phyloP scores from a whole-genome alignment of 2,329 filamentous ascomycete genomes.

The Myriosclerotinia duriaeana region DNA sequence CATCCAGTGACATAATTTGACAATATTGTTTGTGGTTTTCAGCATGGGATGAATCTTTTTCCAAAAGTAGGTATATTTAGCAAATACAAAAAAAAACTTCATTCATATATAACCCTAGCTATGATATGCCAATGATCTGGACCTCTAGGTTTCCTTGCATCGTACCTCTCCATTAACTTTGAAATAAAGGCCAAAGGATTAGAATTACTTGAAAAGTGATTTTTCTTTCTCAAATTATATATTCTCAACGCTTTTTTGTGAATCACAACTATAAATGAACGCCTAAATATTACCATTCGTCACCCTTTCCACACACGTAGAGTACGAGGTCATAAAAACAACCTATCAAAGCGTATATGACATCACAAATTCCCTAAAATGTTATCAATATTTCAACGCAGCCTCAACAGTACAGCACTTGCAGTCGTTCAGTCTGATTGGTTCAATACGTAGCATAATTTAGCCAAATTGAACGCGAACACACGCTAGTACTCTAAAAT shows the following conservation, averaged over 20 bases:
- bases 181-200: no score
- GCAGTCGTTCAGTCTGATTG: not conserved
- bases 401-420: no score
- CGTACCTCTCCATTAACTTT: no score
- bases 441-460: not conserved
- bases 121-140: not conserved
- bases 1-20: no score
- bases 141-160: not conserved
- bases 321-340: no score
- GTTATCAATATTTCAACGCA: not conserved
- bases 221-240: no score
- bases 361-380: not conserved
- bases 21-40: not conserved
- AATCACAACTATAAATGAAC: no score
- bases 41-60: not conserved
- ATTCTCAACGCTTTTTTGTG: no score
- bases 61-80: not conserved
- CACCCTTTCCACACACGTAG: no score
- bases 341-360: not conserved
- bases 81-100: not conserved
- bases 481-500: not conserved
- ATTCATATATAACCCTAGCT: not conserved
- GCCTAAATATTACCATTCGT: no score
- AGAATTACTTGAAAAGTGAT: no score
- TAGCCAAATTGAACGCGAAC: not conserved